phyloP scores from a whole-genome alignment of 495 filamentous ascomycete species.

The Staphylotrichum tortipilum region DNA sequence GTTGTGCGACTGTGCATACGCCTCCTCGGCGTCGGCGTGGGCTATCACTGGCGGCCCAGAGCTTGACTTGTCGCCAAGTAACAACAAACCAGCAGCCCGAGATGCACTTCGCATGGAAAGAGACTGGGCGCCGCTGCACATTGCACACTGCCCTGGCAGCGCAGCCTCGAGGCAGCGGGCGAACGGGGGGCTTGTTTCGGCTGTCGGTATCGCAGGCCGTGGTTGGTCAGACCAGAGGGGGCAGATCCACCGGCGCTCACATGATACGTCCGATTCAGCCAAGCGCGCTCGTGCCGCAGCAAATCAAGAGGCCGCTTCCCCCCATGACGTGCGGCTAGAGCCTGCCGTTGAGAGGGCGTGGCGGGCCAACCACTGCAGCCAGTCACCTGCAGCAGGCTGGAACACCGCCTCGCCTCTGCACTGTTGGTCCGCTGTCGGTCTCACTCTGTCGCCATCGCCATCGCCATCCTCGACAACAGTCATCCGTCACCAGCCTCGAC shows the following conservation, averaged over 20 bases:
- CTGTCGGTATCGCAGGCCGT: neutral
- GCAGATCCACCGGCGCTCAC: conserved; percentile 6
- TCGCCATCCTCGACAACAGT: neutral
- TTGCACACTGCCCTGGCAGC: no score
- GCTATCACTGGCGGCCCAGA: no score
- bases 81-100: no score
- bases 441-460: neutral
- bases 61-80: no score
- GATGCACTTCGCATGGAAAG: no score
- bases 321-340: conserved; percentile 16
- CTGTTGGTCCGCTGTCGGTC: neutral
- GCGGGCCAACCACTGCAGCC: conserved; percentile 6
- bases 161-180: no score
- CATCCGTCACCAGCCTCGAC: neutral
- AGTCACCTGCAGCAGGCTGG: neutral
- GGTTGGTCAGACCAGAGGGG: neutral
- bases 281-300: conserved; percentile 2
- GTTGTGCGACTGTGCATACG: no score
- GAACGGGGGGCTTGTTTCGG: neutral
- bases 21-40: no score
- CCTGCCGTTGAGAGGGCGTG: conserved; percentile 3
- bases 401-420: conserved; percentile 3
- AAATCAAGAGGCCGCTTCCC: conserved; percentile 1
- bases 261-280: conserved; percentile 11
- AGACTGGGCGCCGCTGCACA: no score